Conservation (phyloP, 345 rosid species). For the Hibiscus mutabilis region DNA sequence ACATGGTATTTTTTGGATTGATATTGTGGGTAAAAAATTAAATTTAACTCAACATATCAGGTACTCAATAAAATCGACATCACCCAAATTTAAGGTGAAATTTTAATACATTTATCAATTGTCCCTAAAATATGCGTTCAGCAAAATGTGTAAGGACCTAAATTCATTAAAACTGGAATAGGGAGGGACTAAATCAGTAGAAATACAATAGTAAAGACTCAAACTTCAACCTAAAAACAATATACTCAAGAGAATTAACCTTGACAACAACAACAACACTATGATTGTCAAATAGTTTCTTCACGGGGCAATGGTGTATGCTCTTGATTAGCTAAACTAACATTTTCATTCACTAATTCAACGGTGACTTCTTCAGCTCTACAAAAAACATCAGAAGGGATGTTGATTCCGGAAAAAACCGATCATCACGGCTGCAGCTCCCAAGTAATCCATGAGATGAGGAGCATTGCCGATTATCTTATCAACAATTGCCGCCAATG, state of each 20-base stretch:
- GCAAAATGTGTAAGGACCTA: neutral
- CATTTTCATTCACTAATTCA: slow-evolving; percentile 34
- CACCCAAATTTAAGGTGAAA: neutral
- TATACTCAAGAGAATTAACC: neutral
- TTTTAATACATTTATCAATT: neutral
- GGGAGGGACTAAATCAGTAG: neutral
- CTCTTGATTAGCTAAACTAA: slow-evolving; percentile 18
- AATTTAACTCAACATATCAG: too few relatives aligned
- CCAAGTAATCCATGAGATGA: slow-evolving; percentile 58
- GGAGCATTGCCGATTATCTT: slow-evolving; percentile 65
- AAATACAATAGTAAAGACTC: neutral
- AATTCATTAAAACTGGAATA: neutral
- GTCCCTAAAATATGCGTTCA: neutral
- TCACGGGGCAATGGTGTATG: neutral
- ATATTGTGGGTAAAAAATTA: too few relatives aligned
- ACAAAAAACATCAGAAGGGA: slow-evolving; percentile 49
- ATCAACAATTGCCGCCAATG: slow-evolving; percentile 86
- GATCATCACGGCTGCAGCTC: slow-evolving; percentile 80
- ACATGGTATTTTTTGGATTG: too few relatives aligned
- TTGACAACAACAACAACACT: neutral
- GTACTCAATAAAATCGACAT: neutral
- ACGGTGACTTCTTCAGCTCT: slow-evolving; percentile 34
- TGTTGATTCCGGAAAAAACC: slow-evolving; percentile 89
- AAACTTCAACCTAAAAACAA: neutral
- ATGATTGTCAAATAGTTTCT: slow-evolving; percentile 14